These are phyloP conservation scores for Nothomitra cinnamomea DNA, from an alignment of 2,329 filamentous ascomycete species.

Conservation along the genomic window DNA sequence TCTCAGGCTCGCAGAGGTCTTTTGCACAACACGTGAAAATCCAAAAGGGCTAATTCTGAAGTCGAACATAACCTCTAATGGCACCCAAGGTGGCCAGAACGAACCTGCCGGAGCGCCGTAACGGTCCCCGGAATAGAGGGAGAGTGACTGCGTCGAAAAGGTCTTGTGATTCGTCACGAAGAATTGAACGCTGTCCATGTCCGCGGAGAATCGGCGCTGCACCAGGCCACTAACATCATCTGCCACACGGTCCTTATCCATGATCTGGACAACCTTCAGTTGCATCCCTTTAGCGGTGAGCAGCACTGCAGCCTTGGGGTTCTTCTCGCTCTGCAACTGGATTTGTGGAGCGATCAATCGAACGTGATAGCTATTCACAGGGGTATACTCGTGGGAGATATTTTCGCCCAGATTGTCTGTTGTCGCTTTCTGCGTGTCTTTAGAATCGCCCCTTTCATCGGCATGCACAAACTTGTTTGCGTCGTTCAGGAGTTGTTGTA, in stretches of 20 bases:
- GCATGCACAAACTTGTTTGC: constrained; percentile 66
- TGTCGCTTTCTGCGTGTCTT: constrained; percentile 12
- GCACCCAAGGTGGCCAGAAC: constrained; percentile 95
- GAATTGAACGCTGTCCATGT: constrained; percentile 96
- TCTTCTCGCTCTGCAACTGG: constrained; percentile 95
- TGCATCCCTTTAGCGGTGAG: constrained; percentile 97
- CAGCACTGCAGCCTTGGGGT: constrained; percentile 90
- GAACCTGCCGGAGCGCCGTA: constrained; percentile 76
- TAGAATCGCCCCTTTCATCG: constrained; percentile 34
- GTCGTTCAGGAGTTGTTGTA: constrained; percentile 71
- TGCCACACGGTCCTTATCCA: constrained; percentile 85
- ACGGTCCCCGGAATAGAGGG: constrained; percentile 84
- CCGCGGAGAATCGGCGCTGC: constrained; percentile 80
- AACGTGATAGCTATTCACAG: constrained; percentile 88
- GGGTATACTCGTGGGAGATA: constrained; percentile 72
- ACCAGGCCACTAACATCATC: constrained; percentile 92
- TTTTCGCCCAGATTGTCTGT: constrained; percentile 45
- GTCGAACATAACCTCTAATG: constrained; percentile 96
- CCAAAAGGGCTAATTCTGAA: constrained; percentile 87
- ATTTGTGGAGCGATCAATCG: constrained; percentile 94
- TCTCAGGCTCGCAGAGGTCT: constrained; percentile 82
- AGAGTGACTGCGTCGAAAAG: constrained; percentile 67
- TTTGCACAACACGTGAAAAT: constrained; percentile 94
- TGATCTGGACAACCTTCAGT: constrained; percentile 90
- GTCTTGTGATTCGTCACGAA: constrained; percentile 92